Percentiles rank a stretch among this genome's conserved stretches.
phyloP scores from a whole-genome alignment of 2,329 filamentous ascomycete genomes.

The Pleomassaria siparia region DNA sequence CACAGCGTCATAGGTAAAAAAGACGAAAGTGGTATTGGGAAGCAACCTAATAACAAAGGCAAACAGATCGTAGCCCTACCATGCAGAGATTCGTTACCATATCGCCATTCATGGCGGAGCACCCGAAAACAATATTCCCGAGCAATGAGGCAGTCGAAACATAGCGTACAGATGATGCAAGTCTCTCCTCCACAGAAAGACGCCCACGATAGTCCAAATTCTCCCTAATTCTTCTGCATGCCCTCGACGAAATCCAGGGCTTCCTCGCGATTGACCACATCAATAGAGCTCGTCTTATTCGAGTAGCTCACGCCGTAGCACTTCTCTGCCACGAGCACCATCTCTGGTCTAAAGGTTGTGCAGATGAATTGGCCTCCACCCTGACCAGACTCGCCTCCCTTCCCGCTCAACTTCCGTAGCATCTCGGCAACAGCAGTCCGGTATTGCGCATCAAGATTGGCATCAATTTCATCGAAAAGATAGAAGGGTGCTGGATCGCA shows the following conservation, averaged over 20 bases:
- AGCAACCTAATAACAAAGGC: too few species aligned
- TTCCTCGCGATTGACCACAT: slow-evolving; percentile 83
- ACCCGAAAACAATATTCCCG: too few species aligned
- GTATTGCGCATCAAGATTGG: slow-evolving; percentile 97
- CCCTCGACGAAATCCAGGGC: slow-evolving; percentile 94
- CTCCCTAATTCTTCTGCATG: slow-evolving; percentile 54
- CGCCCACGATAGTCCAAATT: background rate
- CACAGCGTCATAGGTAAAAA: too few species aligned
- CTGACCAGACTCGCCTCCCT: slow-evolving; percentile 43
- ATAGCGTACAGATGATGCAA: too few species aligned
- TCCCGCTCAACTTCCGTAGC: slow-evolving; percentile 60
- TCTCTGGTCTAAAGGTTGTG: slow-evolving; percentile 97
- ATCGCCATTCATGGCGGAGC: too few species aligned
- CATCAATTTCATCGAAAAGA: slow-evolving; percentile 98
- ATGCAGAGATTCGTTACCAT: too few species aligned
- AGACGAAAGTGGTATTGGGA: too few species aligned
- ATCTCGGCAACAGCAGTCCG: slow-evolving; percentile 91
- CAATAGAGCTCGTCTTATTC: slow-evolving; percentile 92
- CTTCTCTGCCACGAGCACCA: slow-evolving; percentile 92
- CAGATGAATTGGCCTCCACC: slow-evolving; percentile 85
- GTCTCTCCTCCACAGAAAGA: too few species aligned
- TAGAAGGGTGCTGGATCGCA: slow-evolving; percentile 98
- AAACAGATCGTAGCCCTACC: too few species aligned
- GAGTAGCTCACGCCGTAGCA: slow-evolving; percentile 93
- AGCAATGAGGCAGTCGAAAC: too few species aligned